A percentile compares a stretch with the other conserved stretches of the same genome.
These are phyloP conservation scores for Agapanthus africanus DNA, from an alignment of 106 monocot genomes.

Conservation along the genomic window DNA sequence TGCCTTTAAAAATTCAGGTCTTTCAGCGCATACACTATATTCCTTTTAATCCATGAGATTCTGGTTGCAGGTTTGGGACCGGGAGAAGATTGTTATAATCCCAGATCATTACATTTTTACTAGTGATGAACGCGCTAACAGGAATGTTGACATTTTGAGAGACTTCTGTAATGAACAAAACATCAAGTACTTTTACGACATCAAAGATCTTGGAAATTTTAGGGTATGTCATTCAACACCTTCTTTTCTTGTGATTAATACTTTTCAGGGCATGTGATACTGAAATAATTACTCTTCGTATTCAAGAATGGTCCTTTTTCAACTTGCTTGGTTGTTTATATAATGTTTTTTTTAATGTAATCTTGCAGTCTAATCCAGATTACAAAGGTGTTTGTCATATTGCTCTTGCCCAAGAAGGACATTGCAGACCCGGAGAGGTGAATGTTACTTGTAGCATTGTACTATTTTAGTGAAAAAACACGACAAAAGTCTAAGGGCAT, in stretches of 20 bases:
- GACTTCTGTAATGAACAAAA: conserved; percentile 84
- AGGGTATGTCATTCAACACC: conserved; percentile 35
- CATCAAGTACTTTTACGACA: conserved; percentile 95
- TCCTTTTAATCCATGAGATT: neutral
- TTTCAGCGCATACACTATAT: too few relatives aligned
- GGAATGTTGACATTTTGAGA: conserved; percentile 92
- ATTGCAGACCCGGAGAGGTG: conserved; percentile 97
- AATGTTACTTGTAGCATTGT: neutral
- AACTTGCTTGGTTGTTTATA: neutral
- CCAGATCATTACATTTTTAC: conserved; percentile 99
- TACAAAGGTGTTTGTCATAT: conserved; percentile 93
- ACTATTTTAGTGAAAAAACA: too few relatives aligned
- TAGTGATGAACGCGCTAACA: conserved; percentile 88
- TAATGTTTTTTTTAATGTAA: conserved; percentile 26
- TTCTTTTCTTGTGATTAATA: conserved; percentile 7
- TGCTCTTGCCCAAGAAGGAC: conserved; percentile 97
- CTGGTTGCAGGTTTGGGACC: conserved; percentile 77
- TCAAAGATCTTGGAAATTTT: conserved; percentile 86
- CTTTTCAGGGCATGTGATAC: neutral
- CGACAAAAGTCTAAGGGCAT: too few relatives aligned
- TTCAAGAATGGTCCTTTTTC: neutral
- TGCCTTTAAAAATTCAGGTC: too few relatives aligned
- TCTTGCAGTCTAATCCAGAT: conserved; percentile 83
- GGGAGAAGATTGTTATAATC: conserved; percentile 87
- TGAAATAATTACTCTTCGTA: neutral